Evolutionary conservation across 768 basidiomycete genomes (phyloP).

Genomic region (Pisolithus marmoratus): DNA sequence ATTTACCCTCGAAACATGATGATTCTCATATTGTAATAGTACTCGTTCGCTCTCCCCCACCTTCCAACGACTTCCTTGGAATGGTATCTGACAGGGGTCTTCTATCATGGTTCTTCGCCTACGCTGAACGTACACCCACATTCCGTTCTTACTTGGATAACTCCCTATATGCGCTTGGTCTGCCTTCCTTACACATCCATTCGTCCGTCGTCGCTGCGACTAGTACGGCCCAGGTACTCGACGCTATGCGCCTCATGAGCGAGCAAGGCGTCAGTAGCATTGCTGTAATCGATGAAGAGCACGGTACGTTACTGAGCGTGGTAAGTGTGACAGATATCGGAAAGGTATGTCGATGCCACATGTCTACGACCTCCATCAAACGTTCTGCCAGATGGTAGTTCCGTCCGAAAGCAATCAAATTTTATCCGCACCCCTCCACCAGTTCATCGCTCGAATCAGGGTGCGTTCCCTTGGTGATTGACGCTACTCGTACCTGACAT

Average conservation of each 20-base stretch:
- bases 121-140: conserved; percentile 38
- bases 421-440: conserved; percentile 57
- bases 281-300: conserved; percentile 67
- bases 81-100: conserved; percentile 72
- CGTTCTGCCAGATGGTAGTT: conserved; percentile 55
- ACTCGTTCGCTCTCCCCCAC: conserved; percentile 45
- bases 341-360: conserved; percentile 39
- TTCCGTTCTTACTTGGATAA: conserved; percentile 40
- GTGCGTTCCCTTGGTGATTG: conserved; percentile 25
- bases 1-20: neutral
- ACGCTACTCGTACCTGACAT: conserved; percentile 1
- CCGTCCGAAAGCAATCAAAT: conserved; percentile 80
- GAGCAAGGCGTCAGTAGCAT: conserved; percentile 81
- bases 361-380: neutral
- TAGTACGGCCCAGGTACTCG: conserved; percentile 58
- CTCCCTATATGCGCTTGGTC: conserved; percentile 48
- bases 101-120: conserved; percentile 62
- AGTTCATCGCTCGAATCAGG: conserved; percentile 71
- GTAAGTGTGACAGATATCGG: conserved; percentile 82
- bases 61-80: conserved; percentile 49
- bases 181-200: conserved; percentile 63
- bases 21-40: conserved; percentile 30
- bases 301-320: conserved; percentile 59
- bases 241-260: conserved; percentile 84
- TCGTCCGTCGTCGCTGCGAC: conserved; percentile 57